Conservation (phyloP, 805 yeast species). For the Saturnispora silvae region DNA sequence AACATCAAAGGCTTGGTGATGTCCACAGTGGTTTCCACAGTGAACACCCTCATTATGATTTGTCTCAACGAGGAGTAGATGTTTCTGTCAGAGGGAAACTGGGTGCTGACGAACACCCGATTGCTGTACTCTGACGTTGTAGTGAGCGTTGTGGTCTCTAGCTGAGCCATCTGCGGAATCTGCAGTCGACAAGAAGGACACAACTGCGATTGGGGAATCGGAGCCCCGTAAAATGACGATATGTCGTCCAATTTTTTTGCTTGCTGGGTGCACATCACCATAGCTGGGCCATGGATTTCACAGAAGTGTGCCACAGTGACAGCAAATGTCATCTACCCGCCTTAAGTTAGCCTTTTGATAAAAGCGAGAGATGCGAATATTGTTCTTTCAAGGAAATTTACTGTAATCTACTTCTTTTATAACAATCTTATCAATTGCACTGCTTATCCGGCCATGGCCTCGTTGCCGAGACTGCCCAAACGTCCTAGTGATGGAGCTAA, state of each 20-base stretch:
- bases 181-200: conserved; percentile 52
- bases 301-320: conserved; percentile 64
- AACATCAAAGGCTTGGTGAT: conserved; percentile 50
- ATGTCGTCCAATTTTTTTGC: conserved; percentile 6
- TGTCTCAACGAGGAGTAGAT: conserved; percentile 47
- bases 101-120: conserved; percentile 39
- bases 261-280: conserved; percentile 51
- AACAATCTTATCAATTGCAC: too few relatives aligned
- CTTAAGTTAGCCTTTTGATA: not conserved
- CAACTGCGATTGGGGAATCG: conserved; percentile 26
- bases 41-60: conserved; percentile 50
- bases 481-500: not conserved
- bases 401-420: too few relatives aligned
- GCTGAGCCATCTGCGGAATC: not conserved
- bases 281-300: conserved; percentile 67
- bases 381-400: too few relatives aligned
- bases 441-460: conserved; percentile 1
- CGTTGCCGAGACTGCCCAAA: conserved; percentile 5
- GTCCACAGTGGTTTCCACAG: conserved; percentile 56
- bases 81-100: conserved; percentile 44
- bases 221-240: conserved; percentile 26
- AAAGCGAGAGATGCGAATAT: not conserved
- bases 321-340: conserved; percentile 29
- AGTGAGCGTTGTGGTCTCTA: conserved; percentile 9
- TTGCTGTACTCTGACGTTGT: conserved; percentile 7